Evolutionary conservation across 2,329 filamentous ascomycete genomes (phyloP).

Genomic region (Neocucurbitaria cava): DNA sequence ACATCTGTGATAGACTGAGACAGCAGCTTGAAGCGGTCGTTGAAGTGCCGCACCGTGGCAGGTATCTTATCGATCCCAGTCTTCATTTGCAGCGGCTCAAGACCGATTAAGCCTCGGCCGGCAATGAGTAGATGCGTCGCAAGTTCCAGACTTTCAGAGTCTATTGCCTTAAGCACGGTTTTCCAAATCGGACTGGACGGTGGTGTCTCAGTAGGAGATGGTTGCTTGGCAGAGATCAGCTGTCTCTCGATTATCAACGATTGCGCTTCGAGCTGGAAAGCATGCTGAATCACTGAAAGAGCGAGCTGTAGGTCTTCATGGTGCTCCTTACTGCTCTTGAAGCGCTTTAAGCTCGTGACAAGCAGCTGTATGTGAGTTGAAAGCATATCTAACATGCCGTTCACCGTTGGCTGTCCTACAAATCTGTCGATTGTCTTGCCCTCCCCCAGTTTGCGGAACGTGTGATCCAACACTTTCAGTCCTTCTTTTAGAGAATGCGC

Average conservation of each 20-base stretch:
- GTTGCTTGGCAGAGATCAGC: constrained; percentile 66
- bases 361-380: constrained; percentile 61
- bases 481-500: constrained; percentile 70
- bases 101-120: constrained; percentile 71
- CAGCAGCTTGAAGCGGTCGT: constrained; percentile 70
- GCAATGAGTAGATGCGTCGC: constrained; percentile 76
- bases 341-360: constrained; percentile 40
- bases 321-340: constrained; percentile 30
- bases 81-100: constrained; percentile 71
- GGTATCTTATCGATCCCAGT: constrained; percentile 48
- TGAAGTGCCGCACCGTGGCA: constrained; percentile 75
- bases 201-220: constrained; percentile 69
- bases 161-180: constrained; percentile 72
- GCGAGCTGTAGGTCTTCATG: constrained; percentile 55
- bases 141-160: constrained; percentile 72
- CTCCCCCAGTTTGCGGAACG: constrained; percentile 44
- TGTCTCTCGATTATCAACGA: constrained; percentile 73
- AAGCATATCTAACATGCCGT: constrained; percentile 70
- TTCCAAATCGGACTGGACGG: constrained; percentile 82
- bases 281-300: constrained; percentile 70
- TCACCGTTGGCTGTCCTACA: constrained; percentile 50
- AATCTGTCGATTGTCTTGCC: constrained; percentile 43
- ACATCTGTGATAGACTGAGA: constrained; percentile 72
- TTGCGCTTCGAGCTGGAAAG: constrained; percentile 74
- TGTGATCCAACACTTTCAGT: constrained; percentile 44